These are phyloP conservation scores for Blumeriella jaapii DNA, from an alignment of 2,329 filamentous ascomycete genomes.

Conservation along the genomic window DNA sequence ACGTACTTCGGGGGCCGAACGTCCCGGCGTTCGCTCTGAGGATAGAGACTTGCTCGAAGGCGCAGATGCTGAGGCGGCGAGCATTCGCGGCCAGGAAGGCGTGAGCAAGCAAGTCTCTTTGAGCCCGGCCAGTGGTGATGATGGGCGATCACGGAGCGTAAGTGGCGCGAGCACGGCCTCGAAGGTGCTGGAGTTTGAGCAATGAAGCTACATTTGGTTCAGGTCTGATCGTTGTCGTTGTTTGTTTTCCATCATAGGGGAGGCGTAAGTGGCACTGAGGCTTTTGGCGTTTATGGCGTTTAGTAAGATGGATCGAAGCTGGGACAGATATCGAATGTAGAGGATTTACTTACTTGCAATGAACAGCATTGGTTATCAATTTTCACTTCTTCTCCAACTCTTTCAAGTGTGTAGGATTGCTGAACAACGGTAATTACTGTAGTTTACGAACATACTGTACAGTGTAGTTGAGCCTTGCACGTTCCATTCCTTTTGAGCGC, in stretches of 20 bases:
- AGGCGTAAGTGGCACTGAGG: background rate
- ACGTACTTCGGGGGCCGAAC: conserved; percentile 37
- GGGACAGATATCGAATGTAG: no score
- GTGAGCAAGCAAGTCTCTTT: conserved; percentile 10
- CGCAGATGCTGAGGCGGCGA: conserved; percentile 57
- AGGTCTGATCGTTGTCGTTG: background rate
- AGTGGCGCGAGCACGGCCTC: conserved; percentile 27
- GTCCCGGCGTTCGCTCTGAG: conserved; percentile 51
- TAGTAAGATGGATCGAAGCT: no score
- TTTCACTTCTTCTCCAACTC: no score
- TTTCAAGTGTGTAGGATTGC: no score
- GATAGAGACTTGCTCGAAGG: conserved; percentile 64
- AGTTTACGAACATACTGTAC: no score
- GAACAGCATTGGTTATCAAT: no score
- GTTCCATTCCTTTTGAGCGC: no score
- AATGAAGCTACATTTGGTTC: conserved; percentile 10
- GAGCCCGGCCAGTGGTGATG: conserved; percentile 20
- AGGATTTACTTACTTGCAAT: no score
- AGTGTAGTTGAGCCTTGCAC: no score
- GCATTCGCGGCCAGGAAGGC: conserved; percentile 25
- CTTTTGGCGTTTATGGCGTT: conserved; percentile 4
- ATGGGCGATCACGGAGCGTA: conserved; percentile 18
- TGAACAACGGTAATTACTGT: no score
- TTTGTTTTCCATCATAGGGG: background rate
- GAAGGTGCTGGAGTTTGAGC: conserved; percentile 37